phyloP scores from a whole-genome alignment of 78 protist genomes.

The Emiliania huxleyi region DNA sequence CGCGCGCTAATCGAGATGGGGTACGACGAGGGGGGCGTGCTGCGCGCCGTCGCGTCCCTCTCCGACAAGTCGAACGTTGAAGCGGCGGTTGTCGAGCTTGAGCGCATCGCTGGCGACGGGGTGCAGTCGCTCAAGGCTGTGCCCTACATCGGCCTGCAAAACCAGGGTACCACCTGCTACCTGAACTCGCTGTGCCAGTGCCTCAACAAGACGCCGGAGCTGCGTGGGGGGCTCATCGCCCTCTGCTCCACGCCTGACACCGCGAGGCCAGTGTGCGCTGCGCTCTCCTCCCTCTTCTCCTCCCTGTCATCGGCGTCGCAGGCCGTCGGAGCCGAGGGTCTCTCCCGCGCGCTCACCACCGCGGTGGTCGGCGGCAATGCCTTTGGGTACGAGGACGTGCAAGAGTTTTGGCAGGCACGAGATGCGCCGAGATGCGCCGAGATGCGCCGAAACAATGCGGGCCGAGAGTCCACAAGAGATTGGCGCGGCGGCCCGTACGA shows the following conservation, averaged over 20 bases:
- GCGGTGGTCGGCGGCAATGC: not conserved
- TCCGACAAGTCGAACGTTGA: no score
- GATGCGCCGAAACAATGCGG: no score
- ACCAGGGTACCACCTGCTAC: conserved; percentile 81
- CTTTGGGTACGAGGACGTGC: conserved; percentile 53
- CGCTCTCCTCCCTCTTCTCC: conserved; percentile 14
- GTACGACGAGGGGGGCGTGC: no score
- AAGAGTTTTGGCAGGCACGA: conserved; percentile 45
- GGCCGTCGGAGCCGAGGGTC: not conserved
- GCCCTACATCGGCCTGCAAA: conserved; percentile 63
- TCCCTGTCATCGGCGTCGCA: not conserved
- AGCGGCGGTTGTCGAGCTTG: no score
- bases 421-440: no score
- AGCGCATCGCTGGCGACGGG: no score
- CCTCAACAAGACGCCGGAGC: conserved; percentile 66
- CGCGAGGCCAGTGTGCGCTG: not conserved
- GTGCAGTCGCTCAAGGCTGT: no score
- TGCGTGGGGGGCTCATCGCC: conserved; percentile 28
- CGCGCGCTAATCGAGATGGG: no score
- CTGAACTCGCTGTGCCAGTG: conserved; percentile 76
- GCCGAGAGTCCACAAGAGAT: no score
- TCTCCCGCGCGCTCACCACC: not conserved
- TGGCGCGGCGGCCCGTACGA: no score
- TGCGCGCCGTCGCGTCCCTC: no score
- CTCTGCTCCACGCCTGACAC: not conserved